phyloP scores from a whole-genome alignment of 2,329 filamentous ascomycete species.

The Phoma herbarum region DNA sequence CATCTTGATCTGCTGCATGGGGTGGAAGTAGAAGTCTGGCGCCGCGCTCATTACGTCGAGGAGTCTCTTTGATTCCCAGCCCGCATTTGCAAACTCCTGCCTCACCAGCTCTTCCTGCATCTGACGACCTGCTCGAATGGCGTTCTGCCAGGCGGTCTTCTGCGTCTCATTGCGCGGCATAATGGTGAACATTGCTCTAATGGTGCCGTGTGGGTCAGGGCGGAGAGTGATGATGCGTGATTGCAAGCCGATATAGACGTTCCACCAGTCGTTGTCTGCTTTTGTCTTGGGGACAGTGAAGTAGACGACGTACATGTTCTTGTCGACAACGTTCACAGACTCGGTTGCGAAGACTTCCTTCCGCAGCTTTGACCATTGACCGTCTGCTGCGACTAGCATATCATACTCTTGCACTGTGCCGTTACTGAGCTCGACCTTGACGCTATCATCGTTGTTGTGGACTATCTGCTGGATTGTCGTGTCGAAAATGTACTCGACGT shows the following conservation, averaged over 20 bases:
- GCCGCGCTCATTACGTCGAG: constrained; percentile 53
- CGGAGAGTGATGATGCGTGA: constrained; percentile 39
- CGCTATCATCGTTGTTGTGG: constrained; percentile 47
- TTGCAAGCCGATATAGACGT: constrained; percentile 49
- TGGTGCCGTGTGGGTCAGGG: constrained; percentile 39
- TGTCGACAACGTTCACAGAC: constrained; percentile 26
- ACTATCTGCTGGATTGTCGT: constrained; percentile 35
- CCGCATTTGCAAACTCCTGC: constrained; percentile 46
- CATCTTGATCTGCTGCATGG: constrained; percentile 57
- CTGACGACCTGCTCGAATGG: constrained; percentile 47
- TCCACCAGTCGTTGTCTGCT: constrained; percentile 49
- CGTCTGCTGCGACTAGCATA: constrained; percentile 65
- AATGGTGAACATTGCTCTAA: constrained; percentile 50
- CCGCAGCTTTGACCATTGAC: constrained; percentile 59
- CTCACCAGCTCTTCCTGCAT: constrained; percentile 52
- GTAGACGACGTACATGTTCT: constrained; percentile 47
- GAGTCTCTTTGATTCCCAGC: constrained; percentile 57
- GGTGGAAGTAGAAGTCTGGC: constrained; percentile 59
- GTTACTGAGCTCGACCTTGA: constrained; percentile 56
- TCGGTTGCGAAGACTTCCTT: constrained; percentile 36
- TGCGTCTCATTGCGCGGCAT: constrained; percentile 33
- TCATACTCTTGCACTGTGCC: constrained; percentile 58
- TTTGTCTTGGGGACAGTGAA: constrained; percentile 47
- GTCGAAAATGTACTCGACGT: constrained; percentile 19
- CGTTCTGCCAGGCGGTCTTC: constrained; percentile 29